phyloP scores from a whole-genome alignment of 2,329 filamentous ascomycete species.

The Pleoardoris graminearum region DNA sequence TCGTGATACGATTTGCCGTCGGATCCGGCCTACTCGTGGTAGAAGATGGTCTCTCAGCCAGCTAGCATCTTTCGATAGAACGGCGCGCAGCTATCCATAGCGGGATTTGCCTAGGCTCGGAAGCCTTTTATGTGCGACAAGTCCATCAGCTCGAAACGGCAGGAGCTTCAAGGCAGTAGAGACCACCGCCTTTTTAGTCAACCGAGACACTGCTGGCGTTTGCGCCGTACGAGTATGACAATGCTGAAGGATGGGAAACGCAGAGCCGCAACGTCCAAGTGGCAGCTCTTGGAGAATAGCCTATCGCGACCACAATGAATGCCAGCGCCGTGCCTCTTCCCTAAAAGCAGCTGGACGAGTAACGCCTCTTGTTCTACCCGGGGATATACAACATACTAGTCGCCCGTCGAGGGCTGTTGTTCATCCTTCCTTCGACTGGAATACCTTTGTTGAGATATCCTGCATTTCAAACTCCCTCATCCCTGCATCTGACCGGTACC shows the following conservation, averaged over 20 bases:
- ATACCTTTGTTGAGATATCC: too few relatives aligned
- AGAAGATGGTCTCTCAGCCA: not conserved
- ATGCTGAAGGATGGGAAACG: not conserved
- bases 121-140: not conserved
- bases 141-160: not conserved
- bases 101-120: not conserved
- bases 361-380: too few relatives aligned
- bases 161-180: not conserved
- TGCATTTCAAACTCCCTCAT: too few relatives aligned
- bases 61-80: not conserved
- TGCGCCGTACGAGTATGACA: not conserved
- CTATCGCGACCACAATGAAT: too few relatives aligned
- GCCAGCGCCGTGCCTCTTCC: too few relatives aligned
- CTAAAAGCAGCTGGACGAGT: too few relatives aligned
- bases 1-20: constrained; percentile 16
- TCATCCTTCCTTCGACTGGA: too few relatives aligned
- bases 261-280: too few relatives aligned
- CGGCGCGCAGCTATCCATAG: not conserved
- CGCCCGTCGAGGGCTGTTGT: too few relatives aligned
- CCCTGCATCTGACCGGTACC: too few relatives aligned
- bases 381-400: too few relatives aligned
- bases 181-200: not conserved
- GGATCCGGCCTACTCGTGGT: not conserved
- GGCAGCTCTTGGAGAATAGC: too few relatives aligned
- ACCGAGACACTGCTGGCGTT: not conserved